These are phyloP conservation scores for Yamadazyma taylorii DNA, from an alignment of 1,139 yeast species.

Conservation along the genomic window DNA sequence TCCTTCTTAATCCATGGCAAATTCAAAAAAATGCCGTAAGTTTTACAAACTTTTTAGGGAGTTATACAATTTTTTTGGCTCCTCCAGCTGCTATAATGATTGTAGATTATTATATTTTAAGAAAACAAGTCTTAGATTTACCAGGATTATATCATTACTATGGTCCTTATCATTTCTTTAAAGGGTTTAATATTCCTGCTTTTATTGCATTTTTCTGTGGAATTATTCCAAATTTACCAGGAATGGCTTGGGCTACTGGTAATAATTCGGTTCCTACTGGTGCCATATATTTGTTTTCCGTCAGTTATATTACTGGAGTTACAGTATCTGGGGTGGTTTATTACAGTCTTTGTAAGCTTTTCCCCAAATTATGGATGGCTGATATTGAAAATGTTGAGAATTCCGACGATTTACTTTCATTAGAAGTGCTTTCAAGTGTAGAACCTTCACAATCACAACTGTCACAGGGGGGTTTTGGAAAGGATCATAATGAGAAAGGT, in stretches of 20 bases:
- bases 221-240: slow-evolving; percentile 14
- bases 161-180: slow-evolving; percentile 12
- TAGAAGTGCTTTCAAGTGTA: neutral
- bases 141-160: slow-evolving; percentile 10
- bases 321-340: slow-evolving; percentile 10
- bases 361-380: slow-evolving; percentile 15
- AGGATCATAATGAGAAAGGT: neutral
- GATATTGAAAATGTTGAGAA: slow-evolving; percentile 10
- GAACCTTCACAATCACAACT: neutral
- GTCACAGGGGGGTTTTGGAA: slow-evolving; percentile 1
- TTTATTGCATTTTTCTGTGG: slow-evolving; percentile 14
- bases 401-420: slow-evolving; percentile 5
- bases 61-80: slow-evolving; percentile 14
- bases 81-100: slow-evolving; percentile 14
- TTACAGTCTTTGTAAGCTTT: slow-evolving; percentile 9
- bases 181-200: slow-evolving; percentile 14
- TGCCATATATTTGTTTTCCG: slow-evolving; percentile 12
- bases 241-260: slow-evolving; percentile 15
- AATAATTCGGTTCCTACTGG: slow-evolving; percentile 10
- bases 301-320: slow-evolving; percentile 10
- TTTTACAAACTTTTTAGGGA: slow-evolving; percentile 13
- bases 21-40: slow-evolving; percentile 14
- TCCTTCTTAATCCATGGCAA: slow-evolving; percentile 22
- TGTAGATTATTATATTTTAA: slow-evolving; percentile 12
- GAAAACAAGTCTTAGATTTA: slow-evolving; percentile 9